Percentiles rank a stretch among this genome's conserved stretches.
Evolutionary conservation across 345 rosid genomes (phyloP).

Genomic region (Isatis tinctoria): DNA sequence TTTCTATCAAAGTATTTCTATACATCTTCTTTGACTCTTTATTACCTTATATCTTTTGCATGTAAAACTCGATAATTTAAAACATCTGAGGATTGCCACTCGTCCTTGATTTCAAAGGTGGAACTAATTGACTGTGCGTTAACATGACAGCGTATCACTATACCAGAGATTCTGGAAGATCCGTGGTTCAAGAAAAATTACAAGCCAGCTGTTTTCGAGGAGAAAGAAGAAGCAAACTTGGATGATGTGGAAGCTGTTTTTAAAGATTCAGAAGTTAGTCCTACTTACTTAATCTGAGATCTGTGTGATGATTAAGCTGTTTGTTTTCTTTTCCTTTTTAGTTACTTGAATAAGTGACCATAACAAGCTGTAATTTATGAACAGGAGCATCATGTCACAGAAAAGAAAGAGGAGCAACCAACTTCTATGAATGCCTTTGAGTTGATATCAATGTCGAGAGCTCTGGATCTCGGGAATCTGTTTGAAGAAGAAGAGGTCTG

Average conservation of each 20-base stretch:
- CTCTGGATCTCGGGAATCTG: conserved; percentile 88
- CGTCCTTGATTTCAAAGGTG: neutral
- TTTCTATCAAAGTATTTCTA: neutral
- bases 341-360: neutral
- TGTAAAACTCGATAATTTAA: neutral
- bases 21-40: neutral
- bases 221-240: conserved; percentile 63
- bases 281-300: neutral
- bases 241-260: conserved; percentile 96
- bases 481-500: conserved; percentile 79
- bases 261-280: conserved; percentile 75
- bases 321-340: neutral
- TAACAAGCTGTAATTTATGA: conserved; percentile 1
- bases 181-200: conserved; percentile 84
- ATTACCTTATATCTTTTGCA: neutral
- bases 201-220: conserved; percentile 71
- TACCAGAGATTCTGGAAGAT: conserved; percentile 74
- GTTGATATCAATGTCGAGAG: conserved; percentile 88
- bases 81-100: neutral
- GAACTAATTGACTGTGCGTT: conserved; percentile 20
- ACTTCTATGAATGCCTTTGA: conserved; percentile 96
- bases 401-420: conserved; percentile 88
- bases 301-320: conserved; percentile 34
- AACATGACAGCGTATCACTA: conserved; percentile 69
- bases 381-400: conserved; percentile 88